These are phyloP conservation scores for Aphanomyces euteiches DNA, from an alignment of 352 stramenopile genomes.

Conservation along the genomic window DNA sequence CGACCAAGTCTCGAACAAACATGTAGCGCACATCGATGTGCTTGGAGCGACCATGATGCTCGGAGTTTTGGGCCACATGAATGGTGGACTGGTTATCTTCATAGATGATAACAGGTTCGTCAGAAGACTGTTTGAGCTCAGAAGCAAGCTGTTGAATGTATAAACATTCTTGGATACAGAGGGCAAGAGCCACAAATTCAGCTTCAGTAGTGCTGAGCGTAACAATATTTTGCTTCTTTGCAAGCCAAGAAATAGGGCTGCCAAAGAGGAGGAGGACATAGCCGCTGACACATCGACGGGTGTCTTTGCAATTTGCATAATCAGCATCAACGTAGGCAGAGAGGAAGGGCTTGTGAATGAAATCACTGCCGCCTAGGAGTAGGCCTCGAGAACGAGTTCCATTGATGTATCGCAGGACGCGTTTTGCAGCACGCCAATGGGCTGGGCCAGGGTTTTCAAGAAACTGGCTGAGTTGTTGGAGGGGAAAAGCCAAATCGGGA, in stretches of 20 bases:
- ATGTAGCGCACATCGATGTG: background rate
- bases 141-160: slow-evolving; percentile 1
- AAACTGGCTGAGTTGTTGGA: no score
- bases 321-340: no score
- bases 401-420: no score
- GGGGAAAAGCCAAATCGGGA: no score
- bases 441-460: no score
- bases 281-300: background rate
- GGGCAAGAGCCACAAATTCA: background rate
- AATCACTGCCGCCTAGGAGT: no score
- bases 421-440: no score
- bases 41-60: background rate
- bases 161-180: slow-evolving; percentile 6
- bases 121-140: background rate
- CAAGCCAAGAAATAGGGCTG: slow-evolving; percentile 5
- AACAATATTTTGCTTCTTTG: background rate
- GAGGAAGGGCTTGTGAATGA: no score
- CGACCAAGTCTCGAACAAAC: background rate
- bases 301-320: no score
- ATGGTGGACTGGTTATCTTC: background rate
- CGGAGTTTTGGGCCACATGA: background rate
- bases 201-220: background rate
- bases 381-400: no score
- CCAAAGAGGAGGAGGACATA: background rate
- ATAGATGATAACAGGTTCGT: background rate